Evolutionary conservation across 352 stramenopile genomes (phyloP).

Genomic region (Pythium aphanidermatum): DNA sequence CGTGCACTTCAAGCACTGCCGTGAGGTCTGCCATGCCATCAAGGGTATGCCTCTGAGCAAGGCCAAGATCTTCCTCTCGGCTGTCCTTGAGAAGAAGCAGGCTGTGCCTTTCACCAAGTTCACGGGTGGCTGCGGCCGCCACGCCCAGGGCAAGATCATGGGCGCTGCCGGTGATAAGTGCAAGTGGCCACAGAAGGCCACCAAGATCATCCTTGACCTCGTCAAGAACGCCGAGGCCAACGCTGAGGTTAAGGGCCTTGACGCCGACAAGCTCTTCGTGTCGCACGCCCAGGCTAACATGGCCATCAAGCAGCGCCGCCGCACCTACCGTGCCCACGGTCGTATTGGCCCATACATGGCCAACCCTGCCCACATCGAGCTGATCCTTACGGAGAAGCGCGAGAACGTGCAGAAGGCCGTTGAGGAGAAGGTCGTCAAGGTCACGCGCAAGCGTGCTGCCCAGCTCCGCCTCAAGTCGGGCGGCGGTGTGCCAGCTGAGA

Average conservation of each 20-base stretch:
- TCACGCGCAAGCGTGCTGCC: conserved; percentile 85
- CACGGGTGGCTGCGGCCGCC: conserved; percentile 97
- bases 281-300: conserved; percentile 97
- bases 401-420: conserved; percentile 92
- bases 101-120: conserved; percentile 99
- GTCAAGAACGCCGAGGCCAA: conserved; percentile 99
- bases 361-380: conserved; percentile 98
- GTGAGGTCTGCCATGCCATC: conserved; percentile 97
- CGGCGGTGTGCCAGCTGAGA: conserved; percentile 66
- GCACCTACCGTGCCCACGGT: conserved; percentile 98
- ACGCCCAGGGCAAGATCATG: conserved; percentile 95
- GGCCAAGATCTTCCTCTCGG: conserved; percentile 94
- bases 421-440: conserved; percentile 86
- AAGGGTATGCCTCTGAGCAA: conserved; percentile 96
- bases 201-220: conserved; percentile 97
- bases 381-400: conserved; percentile 97
- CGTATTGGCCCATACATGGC: conserved; percentile 98
- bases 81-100: conserved; percentile 97
- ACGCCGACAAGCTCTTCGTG: conserved; percentile 96
- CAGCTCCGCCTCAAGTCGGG: conserved; percentile 87
- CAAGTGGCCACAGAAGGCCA: conserved; percentile 98
- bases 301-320: conserved; percentile 96
- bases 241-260: conserved; percentile 97
- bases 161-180: conserved; percentile 96
- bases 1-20: conserved; percentile 99